phyloP scores from a whole-genome alignment of 257 asterid genomes.

The Primulina huaijiensis region DNA sequence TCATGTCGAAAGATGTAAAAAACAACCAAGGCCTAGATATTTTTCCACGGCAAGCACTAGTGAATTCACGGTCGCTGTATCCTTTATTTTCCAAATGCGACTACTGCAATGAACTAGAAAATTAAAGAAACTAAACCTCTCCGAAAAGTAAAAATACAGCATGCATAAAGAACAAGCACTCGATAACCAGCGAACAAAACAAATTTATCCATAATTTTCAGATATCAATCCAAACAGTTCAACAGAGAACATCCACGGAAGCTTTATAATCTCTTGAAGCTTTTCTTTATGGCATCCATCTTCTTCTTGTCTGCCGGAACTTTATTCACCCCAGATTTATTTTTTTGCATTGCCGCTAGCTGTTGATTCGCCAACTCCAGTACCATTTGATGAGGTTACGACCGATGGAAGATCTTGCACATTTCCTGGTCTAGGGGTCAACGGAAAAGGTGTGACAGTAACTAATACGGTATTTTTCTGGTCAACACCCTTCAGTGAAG shows the following conservation, averaged over 20 bases:
- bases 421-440: constrained; percentile 68
- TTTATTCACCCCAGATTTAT: constrained; percentile 55
- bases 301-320: constrained; percentile 74
- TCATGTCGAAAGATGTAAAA: too few species aligned
- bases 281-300: constrained; percentile 89
- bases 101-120: background rate
- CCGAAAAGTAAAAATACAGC: background rate
- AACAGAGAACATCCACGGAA: background rate
- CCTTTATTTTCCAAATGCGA: background rate
- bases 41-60: background rate
- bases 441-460: constrained; percentile 45
- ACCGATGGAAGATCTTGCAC: constrained; percentile 43
- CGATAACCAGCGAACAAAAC: background rate
- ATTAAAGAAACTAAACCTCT: too few species aligned
- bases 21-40: too few species aligned
- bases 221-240: constrained; percentile 8
- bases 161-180: background rate
- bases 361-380: constrained; percentile 52
- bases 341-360: constrained; percentile 48
- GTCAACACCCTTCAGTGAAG: constrained; percentile 50
- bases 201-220: constrained; percentile 12
- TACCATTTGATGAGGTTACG: constrained; percentile 35
- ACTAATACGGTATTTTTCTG: constrained; percentile 49
- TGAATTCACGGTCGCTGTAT: background rate
- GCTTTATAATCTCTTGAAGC: constrained; percentile 76